Base-by-base conservation (phyloP, 169 alveolate species). In the Fabrea salina region DNA sequence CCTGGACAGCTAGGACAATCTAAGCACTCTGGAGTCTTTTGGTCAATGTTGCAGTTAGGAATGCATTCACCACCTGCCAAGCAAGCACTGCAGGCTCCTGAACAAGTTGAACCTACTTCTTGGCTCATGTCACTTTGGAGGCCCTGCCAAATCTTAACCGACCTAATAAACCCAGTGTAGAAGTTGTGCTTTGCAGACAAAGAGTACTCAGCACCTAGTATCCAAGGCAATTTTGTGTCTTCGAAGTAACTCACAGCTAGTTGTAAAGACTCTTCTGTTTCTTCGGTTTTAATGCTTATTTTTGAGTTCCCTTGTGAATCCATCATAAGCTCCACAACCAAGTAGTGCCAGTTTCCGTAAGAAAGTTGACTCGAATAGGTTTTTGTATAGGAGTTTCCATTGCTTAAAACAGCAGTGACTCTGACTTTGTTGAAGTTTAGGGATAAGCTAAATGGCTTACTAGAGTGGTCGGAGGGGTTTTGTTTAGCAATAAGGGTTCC, bases 401-500 rank as follows among this genome's bases (percentile, higher is more conserved):
- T 32, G 2, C 57, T 64, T n/a, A 64, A 19, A 30, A 41, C 41
- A 19, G 41, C 19, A 16, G 25, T 5, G 4, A 64, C 35, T n/a
- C 5, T 32, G 19, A 64, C 13, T 35, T 0, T 5, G 1, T 35
- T 35, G 6, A 35, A 32, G 0, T 30, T 5, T 54, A 54, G 8
- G 6, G 53, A 13, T 44, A 8, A 13, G 16, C 19, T 7, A 54
- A n/a, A 54, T 54, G 13, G 19, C 2, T 51, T 51, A 33, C 11
- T 11, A 51, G 59, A 11, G 27, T 1, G 11, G 27, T 51, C 2
- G 59, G 5, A 4, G 59, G 19, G 59, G 43, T 58, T 30, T 33
- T 64, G 75, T n/a, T 64, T 64, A 64, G 57, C 16, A 64, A 64
- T 19, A 22, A 64, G n/a, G 0, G 75, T 5, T 0, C 75, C 75